Percentiles rank a stretch among this genome's conserved stretches.
Evolutionary conservation across 768 basidiomycete species (phyloP).

Genomic region (Psilocybe tampanensis): DNA sequence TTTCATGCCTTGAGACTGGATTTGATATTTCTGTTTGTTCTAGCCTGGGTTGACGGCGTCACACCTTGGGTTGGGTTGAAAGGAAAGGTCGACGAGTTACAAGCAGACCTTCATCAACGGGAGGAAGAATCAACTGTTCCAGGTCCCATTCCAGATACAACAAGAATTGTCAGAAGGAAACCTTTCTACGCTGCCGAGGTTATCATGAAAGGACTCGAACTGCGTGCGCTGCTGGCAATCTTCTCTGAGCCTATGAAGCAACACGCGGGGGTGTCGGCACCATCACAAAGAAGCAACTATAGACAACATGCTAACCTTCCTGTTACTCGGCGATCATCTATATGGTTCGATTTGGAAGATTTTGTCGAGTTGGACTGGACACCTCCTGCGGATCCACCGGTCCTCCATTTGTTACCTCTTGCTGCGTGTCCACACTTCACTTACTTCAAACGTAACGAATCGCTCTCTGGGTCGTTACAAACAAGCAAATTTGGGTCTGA

Average conservation of each 20-base stretch:
- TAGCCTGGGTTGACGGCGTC: slow-evolving; percentile 79
- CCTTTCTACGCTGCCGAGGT: slow-evolving; percentile 89
- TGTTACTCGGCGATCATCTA: slow-evolving; percentile 42
- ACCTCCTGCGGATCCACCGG: slow-evolving; percentile 50
- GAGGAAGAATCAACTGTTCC: slow-evolving; percentile 74
- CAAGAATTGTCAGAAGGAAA: slow-evolving; percentile 70
- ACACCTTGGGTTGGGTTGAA: slow-evolving; percentile 87
- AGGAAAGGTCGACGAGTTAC: slow-evolving; percentile 76
- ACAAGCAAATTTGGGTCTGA: slow-evolving; percentile 87
- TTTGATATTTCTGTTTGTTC: slow-evolving; percentile 2
- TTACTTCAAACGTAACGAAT: slow-evolving; percentile 69
- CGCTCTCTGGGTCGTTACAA: slow-evolving; percentile 40
- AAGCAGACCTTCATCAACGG: slow-evolving; percentile 91
- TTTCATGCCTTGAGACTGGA: slow-evolving; percentile 1
- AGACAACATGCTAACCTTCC: slow-evolving; percentile 49
- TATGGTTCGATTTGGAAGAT: slow-evolving; percentile 82
- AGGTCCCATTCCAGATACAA: slow-evolving; percentile 57
- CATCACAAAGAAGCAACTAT: slow-evolving; percentile 51
- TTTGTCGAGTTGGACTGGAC: slow-evolving; percentile 80
- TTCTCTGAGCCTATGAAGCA: slow-evolving; percentile 77
- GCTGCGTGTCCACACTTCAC: slow-evolving; percentile 83
- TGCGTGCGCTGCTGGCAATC: slow-evolving; percentile 76
- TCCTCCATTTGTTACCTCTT: slow-evolving; percentile 73
- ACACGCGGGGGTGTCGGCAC: slow-evolving; percentile 47
- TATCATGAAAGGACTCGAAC: slow-evolving; percentile 71